Base-by-base conservation (phyloP, 805 yeast genomes). In the Gaillardinia entomophila region DNA sequence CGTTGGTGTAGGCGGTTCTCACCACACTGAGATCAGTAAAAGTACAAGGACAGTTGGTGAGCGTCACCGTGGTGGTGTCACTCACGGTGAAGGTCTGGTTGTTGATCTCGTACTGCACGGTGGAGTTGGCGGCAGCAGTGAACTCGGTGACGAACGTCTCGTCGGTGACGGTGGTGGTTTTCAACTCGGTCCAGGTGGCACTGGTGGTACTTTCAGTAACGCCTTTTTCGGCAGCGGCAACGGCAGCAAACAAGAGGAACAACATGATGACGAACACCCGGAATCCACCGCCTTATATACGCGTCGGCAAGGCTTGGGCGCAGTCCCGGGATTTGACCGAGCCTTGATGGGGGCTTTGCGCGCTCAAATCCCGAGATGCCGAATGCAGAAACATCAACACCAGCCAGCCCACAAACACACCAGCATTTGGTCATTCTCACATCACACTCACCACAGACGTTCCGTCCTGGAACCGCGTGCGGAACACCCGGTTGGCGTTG, bases 401-500 rank as follows among this genome's bases (percentile, higher is more conserved):
- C n/a, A n/a, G n/a, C n/a, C n/a, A n/a, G n/a, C n/a, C n/a, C n/a
- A n/a, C n/a, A n/a, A n/a, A n/a, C n/a, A n/a, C n/a, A n/a, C n/a
- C n/a, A n/a, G n/a, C n/a, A n/a, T n/a, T n/a, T n/a, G n/a, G n/a
- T n/a, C n/a, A n/a, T n/a, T n/a, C n/a, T 53, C 57, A 79, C 72
- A 81, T 75, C 4, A 80, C 74, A 27, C 84, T 77, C 2, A 89
- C 97, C 24, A 87, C 88, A 14, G 96, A 87, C 0, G 96, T 90
- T 45, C 98, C 97, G 45, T 92, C 97, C 53, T 89, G 96, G 60
- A 92, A 90, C 45, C 96, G 70, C 2, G 97, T 88, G 51, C 95
- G 75, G 59, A 88, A 92, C 14, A 92, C 85, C 41, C 95, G 71
- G 53, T 94, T 94, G 6, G 98, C 99, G 59, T 92, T 92, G 7